phyloP scores from a whole-genome alignment of 805 yeast genomes.

The Kuraishia capsulata region DNA sequence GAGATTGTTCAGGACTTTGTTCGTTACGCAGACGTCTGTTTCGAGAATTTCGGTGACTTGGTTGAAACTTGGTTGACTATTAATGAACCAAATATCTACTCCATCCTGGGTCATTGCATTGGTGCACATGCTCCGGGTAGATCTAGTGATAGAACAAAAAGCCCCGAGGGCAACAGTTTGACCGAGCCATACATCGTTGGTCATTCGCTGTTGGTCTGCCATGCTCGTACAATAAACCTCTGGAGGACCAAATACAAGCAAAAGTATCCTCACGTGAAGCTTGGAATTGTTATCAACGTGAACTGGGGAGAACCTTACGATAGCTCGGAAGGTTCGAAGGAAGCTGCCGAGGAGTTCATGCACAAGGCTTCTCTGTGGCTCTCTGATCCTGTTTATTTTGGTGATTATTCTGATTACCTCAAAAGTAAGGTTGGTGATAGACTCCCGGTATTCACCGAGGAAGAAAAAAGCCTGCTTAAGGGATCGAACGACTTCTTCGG shows the following conservation, averaged over 20 bases:
- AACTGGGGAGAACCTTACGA: constrained; percentile 2
- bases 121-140: constrained; percentile 3
- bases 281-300: neutral
- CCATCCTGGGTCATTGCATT: constrained; percentile 2
- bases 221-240: neutral
- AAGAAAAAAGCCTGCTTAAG: neutral
- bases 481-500: constrained; percentile 2
- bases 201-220: neutral
- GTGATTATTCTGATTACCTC: constrained; percentile 1
- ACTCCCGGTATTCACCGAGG: constrained; percentile 1
- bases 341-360: neutral
- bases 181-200: constrained; percentile 2
- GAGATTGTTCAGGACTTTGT: constrained; percentile 23
- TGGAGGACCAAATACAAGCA: constrained; percentile 1
- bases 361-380: constrained; percentile 1
- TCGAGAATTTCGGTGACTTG: constrained; percentile 20
- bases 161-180: neutral
- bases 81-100: constrained; percentile 18
- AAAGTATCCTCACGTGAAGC: neutral
- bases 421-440: neutral
- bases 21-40: constrained; percentile 21
- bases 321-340: neutral
- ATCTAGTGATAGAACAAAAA: neutral
- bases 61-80: constrained; percentile 22
- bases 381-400: constrained; percentile 1